These are phyloP conservation scores for Avena eriantha DNA, from an alignment of 176 grass and related monocot species.

Conservation along the genomic window DNA sequence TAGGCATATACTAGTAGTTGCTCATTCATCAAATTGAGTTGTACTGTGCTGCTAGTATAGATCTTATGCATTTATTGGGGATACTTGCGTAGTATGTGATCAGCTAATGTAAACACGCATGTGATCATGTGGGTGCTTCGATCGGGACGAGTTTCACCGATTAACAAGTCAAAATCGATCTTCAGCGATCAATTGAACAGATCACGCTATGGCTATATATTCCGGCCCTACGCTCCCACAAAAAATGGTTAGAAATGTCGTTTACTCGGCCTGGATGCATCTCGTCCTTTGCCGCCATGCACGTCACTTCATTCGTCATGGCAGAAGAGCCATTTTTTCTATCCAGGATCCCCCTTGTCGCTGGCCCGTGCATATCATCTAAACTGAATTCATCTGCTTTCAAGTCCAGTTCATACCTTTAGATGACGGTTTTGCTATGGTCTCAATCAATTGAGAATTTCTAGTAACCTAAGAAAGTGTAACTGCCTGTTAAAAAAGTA, in stretches of 20 bases:
- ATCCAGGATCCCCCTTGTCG: background rate
- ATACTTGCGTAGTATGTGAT: conserved; percentile 6
- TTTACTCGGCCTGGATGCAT: background rate
- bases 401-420: too few species aligned
- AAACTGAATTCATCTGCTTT: background rate
- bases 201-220: background rate
- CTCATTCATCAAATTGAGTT: conserved; percentile 32
- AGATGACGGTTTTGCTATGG: too few species aligned
- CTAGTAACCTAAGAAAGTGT: too few species aligned
- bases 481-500: too few species aligned
- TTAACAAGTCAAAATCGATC: conserved; percentile 30
- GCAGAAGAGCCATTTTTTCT: background rate
- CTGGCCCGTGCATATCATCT: background rate
- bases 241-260: background rate
- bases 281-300: too few species aligned
- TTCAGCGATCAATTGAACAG: conserved; percentile 32
- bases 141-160: background rate
- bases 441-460: too few species aligned
- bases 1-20: conserved; percentile 15
- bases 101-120: conserved; percentile 38
- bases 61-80: conserved; percentile 20
- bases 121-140: conserved; percentile 31
- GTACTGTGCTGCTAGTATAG: too few species aligned
- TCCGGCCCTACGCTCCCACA: background rate
- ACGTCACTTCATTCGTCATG: background rate